Percentiles rank a stretch among this genome's conserved stretches.
Conservation (phyloP, 768 basidiomycete genomes). For the Gloeophyllum trabeum region DNA sequence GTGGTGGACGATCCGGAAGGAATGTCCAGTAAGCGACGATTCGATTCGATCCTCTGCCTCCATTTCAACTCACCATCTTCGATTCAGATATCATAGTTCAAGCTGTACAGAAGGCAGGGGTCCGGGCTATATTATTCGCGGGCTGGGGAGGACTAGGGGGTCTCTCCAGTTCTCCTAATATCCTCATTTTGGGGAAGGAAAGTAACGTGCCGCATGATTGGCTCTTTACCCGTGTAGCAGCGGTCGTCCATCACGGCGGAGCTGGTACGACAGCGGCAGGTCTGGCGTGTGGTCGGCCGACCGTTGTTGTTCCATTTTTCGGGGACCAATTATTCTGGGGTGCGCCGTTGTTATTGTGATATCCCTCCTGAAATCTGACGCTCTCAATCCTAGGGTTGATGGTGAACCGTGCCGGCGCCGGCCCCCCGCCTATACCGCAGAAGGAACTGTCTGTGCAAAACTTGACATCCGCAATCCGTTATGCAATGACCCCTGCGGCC, state of each 20-base stretch:
- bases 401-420: conserved; percentile 50
- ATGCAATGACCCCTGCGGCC: conserved; percentile 32
- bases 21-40: conserved; percentile 30
- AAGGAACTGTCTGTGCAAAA: conserved; percentile 36
- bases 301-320: conserved; percentile 55
- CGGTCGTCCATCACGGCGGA: conserved; percentile 55
- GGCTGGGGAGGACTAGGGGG: conserved; percentile 59
- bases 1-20: conserved; percentile 42
- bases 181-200: conserved; percentile 41
- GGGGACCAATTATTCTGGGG: conserved; percentile 55
- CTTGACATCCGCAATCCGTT: conserved; percentile 40
- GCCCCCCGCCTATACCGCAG: conserved; percentile 47
- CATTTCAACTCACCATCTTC: neutral
- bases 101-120: neutral
- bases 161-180: conserved; percentile 32
- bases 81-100: neutral
- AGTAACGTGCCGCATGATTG: conserved; percentile 56
- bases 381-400: conserved; percentile 34
- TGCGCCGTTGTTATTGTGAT: conserved; percentile 11
- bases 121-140: conserved; percentile 34
- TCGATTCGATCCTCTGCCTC: conserved; percentile 14
- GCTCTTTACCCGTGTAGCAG: conserved; percentile 47
- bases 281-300: conserved; percentile 45
- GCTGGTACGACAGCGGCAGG: conserved; percentile 61
- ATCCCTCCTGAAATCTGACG: conserved; percentile 6